Evolutionary conservation across 177 flowering plant species (phyloP).

Genomic region (Vitis hybrid): DNA sequence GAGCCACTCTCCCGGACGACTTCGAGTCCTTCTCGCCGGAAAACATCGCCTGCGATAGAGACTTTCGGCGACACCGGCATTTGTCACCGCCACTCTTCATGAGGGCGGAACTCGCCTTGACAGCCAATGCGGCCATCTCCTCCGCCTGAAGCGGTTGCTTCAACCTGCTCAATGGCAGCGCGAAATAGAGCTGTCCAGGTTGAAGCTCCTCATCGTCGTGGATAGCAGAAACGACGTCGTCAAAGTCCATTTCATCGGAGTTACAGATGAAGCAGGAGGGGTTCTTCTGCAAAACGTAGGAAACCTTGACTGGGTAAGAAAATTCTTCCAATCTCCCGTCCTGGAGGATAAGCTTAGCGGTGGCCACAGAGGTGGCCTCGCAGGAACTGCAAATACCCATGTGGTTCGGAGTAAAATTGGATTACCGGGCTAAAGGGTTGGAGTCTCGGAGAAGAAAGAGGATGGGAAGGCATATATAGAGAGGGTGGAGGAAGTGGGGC

Average conservation of each 20-base stretch:
- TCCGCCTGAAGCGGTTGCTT: constrained; percentile 33
- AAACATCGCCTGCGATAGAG: constrained; percentile 6
- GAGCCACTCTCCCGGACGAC: constrained; percentile 5
- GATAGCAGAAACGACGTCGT: constrained; percentile 50
- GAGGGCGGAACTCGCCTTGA: constrained; percentile 63
- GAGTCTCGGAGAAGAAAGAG: neutral
- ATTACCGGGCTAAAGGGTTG: neutral
- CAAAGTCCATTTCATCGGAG: constrained; percentile 63
- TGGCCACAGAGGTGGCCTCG: constrained; percentile 13
- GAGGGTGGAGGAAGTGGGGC: neutral
- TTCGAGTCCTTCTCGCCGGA: constrained; percentile 6
- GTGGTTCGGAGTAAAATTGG: neutral
- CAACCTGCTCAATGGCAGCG: constrained; percentile 36
- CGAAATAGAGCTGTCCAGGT: constrained; percentile 64
- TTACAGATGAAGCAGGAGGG: constrained; percentile 49
- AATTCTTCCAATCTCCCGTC: constrained; percentile 42
- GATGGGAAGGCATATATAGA: neutral
- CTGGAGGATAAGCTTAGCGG: constrained; percentile 23
- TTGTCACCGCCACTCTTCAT: constrained; percentile 25
- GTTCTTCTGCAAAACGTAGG: constrained; percentile 29
- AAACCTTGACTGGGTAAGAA: constrained; percentile 37
- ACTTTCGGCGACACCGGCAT: constrained; percentile 24
- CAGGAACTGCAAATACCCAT: constrained; percentile 26
- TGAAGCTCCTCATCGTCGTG: constrained; percentile 39
- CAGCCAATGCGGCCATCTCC: constrained; percentile 70